Evolutionary conservation across 2,329 filamentous ascomycete species (phyloP).

Genomic region (Plenodomus tracheiphilus): DNA sequence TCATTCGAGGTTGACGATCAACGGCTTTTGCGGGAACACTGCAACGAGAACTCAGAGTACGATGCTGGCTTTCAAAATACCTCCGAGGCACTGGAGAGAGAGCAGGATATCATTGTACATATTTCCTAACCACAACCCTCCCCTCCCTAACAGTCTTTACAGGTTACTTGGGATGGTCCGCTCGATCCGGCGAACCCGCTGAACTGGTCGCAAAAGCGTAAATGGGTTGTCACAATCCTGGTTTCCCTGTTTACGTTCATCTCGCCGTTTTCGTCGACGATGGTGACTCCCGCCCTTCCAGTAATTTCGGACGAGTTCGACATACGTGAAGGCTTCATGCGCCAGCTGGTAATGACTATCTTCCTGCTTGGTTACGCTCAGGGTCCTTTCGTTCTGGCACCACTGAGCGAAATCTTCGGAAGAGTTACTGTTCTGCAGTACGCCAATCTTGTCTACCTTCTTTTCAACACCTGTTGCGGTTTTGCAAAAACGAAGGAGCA

Average conservation of each 20-base stretch:
- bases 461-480: slow-evolving; percentile 40
- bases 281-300: slow-evolving; percentile 42
- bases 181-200: slow-evolving; percentile 52
- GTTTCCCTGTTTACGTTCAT: slow-evolving; percentile 48
- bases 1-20: slow-evolving; percentile 23
- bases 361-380: slow-evolving; percentile 44
- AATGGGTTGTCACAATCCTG: slow-evolving; percentile 52
- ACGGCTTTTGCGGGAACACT: slow-evolving; percentile 20
- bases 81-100: slow-evolving; percentile 3
- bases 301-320: slow-evolving; percentile 36
- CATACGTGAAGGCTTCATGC: slow-evolving; percentile 34
- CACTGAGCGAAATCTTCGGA: slow-evolving; percentile 43
- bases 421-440: slow-evolving; percentile 38
- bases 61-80: slow-evolving; percentile 9
- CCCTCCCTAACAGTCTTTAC: slow-evolving; percentile 8
- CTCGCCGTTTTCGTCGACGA: slow-evolving; percentile 44
- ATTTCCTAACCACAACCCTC: not conserved
- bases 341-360: slow-evolving; percentile 40
- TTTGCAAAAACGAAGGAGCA: slow-evolving; percentile 35
- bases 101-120: slow-evolving; percentile 23
- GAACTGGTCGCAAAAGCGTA: slow-evolving; percentile 50
- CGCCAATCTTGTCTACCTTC: slow-evolving; percentile 40
- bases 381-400: slow-evolving; percentile 42
- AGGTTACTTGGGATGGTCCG: slow-evolving; percentile 51
- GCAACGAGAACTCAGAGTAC: slow-evolving; percentile 16